Evolutionary conservation across 225 moss, liverwort and hornwort species (phyloP).

Genomic region (Physcomitrium patens): DNA sequence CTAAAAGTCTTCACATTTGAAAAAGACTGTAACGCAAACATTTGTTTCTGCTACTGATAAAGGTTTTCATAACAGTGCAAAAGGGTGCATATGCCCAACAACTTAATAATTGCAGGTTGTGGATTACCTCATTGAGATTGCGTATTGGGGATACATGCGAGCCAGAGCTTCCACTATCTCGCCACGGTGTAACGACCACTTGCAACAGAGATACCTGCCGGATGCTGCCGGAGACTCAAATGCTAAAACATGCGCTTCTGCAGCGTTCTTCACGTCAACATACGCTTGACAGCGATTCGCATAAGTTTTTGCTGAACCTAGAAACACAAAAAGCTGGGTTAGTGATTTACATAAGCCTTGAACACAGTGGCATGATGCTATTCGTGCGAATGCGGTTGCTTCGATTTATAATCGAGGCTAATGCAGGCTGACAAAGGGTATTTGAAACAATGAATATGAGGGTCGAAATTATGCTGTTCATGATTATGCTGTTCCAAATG

Average conservation of each 20-base stretch:
- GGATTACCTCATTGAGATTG: conserved; percentile 45
- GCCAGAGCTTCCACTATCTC: conserved; percentile 41
- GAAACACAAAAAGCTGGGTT: background rate
- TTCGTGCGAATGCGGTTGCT: background rate
- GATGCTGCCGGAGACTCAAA: conserved; percentile 38
- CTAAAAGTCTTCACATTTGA: too few relatives aligned
- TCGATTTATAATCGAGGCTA: too few relatives aligned
- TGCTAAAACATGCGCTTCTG: conserved; percentile 54
- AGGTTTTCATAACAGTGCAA: too few relatives aligned
- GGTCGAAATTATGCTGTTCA: too few relatives aligned
- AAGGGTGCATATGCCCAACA: too few relatives aligned
- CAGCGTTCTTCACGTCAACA: conserved; percentile 52
- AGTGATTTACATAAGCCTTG: background rate
- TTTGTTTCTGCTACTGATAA: too few relatives aligned
- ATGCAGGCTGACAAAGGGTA: too few relatives aligned
- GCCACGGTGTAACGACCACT: conserved; percentile 43
- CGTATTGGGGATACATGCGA: conserved; percentile 36
- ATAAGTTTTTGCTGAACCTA: conserved; percentile 42
- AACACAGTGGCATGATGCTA: background rate
- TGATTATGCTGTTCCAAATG: too few relatives aligned
- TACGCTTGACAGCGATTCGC: conserved; percentile 53
- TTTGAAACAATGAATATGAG: too few relatives aligned
- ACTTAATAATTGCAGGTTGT: too few relatives aligned
- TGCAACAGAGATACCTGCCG: conserved; percentile 57
- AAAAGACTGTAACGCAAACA: too few relatives aligned